Evolutionary conservation across 164 flowering plant species (phyloP).

Genomic region (Paratinospora sagittata): DNA sequence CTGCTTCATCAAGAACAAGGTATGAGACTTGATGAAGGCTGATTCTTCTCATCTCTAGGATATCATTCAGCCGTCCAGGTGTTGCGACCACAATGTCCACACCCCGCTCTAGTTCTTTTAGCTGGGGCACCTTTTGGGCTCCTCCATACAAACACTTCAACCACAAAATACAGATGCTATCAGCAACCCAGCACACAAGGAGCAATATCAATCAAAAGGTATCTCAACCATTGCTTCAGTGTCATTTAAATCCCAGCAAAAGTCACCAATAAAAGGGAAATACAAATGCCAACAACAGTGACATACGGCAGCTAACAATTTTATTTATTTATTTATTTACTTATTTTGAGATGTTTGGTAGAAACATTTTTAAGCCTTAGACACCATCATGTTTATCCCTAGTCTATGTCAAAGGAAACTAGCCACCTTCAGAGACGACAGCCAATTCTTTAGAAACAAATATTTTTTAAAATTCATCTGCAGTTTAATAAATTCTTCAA

Average conservation of each 20-base stretch:
- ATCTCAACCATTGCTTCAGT: not conserved
- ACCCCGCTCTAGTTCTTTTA: conserved; percentile 70
- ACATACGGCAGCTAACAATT: no score
- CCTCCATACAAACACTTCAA: conserved; percentile 84
- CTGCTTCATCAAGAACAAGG: conserved; percentile 91
- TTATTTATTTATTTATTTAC: no score
- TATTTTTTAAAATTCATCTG: no score
- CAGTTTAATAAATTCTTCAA: no score
- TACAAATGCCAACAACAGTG: not conserved
- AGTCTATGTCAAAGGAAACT: no score
- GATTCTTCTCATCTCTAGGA: conserved; percentile 67
- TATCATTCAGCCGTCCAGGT: conserved; percentile 91
- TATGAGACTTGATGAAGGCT: conserved; percentile 74
- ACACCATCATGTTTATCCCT: no score
- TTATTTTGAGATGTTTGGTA: no score
- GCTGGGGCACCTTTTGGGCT: conserved; percentile 84
- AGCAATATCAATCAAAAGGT: not conserved
- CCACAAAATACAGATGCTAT: not conserved
- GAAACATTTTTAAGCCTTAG: no score
- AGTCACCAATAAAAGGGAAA: not conserved
- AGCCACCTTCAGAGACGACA: no score
- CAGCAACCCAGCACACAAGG: conserved; percentile 1
- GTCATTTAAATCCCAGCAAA: not conserved
- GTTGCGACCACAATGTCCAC: conserved; percentile 88
- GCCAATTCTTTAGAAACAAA: no score